A percentile compares a stretch with the other conserved stretches of the same genome.
Conservation (phyloP, 2,329 filamentous ascomycete genomes). For the Aspergillus viridinutans region DNA sequence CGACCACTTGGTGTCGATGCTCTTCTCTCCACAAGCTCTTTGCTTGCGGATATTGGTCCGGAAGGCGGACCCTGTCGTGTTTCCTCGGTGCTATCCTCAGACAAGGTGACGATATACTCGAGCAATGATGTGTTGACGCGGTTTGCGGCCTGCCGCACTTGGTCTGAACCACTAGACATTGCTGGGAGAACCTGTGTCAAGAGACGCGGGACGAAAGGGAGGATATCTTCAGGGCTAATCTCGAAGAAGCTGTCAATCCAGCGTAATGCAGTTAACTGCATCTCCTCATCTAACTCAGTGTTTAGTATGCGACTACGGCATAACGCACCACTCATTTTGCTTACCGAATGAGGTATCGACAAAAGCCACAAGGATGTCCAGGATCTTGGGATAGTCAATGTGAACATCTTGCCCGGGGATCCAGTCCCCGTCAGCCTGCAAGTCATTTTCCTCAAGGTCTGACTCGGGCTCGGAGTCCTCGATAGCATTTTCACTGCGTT, state of each 20-base stretch:
- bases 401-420: constrained; percentile 95
- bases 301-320: constrained; percentile 24
- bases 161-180: constrained; percentile 86
- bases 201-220: constrained; percentile 89
- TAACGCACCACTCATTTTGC: constrained; percentile 11
- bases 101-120: constrained; percentile 88
- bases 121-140: constrained; percentile 87
- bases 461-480: constrained; percentile 43
- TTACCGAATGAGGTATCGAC: constrained; percentile 75
- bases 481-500: constrained; percentile 53
- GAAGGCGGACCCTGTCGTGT: constrained; percentile 32
- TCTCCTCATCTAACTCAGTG: constrained; percentile 69
- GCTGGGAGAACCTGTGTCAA: constrained; percentile 88
- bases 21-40: constrained; percentile 38
- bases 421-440: constrained; percentile 83
- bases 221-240: constrained; percentile 93
- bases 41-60: constrained; percentile 39
- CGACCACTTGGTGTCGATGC: constrained; percentile 37
- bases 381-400: constrained; percentile 84
- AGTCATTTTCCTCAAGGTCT: constrained; percentile 50
- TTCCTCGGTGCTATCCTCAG: constrained; percentile 59
- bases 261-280: constrained; percentile 80
- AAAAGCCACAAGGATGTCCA: constrained; percentile 87
- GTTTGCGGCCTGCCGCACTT: constrained; percentile 80
- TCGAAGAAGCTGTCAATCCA: constrained; percentile 98